A percentile compares a stretch with the other conserved stretches of the same genome.
These are phyloP conservation scores for Suillus alpinus DNA, from an alignment of 768 basidiomycete species.

Conservation along the genomic window DNA sequence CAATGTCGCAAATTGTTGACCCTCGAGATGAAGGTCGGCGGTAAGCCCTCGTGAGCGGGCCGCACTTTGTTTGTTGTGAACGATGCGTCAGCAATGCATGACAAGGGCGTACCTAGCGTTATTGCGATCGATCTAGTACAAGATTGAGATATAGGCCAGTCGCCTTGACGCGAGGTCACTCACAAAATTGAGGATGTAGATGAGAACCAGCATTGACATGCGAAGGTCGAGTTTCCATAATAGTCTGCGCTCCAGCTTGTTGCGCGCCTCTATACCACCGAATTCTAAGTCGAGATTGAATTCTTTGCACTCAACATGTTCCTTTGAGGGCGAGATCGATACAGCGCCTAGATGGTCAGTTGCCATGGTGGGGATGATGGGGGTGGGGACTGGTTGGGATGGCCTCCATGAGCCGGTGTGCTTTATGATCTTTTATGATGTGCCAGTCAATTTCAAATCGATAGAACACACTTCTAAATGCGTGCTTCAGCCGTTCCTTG, in stretches of 20 bases:
- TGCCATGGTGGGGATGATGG: slow-evolving; percentile 10
- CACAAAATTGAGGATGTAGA: slow-evolving; percentile 38
- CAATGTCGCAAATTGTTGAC: slow-evolving; percentile 63
- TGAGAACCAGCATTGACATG: slow-evolving; percentile 50
- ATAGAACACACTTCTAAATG: background rate
- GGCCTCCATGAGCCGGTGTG: background rate
- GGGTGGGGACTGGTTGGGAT: background rate
- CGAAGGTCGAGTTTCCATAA: slow-evolving; percentile 54
- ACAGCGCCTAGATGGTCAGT: background rate
- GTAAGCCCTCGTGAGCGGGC: slow-evolving; percentile 65
- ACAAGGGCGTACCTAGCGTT: slow-evolving; percentile 51
- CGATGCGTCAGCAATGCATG: background rate
- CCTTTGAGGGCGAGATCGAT: slow-evolving; percentile 7
- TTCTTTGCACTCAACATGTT: slow-evolving; percentile 1
- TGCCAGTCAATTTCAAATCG: background rate
- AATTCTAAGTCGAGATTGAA: slow-evolving; percentile 40
- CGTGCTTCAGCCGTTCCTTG: background rate
- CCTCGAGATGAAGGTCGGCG: slow-evolving; percentile 56
- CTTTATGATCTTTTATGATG: background rate
- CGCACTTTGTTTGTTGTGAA: slow-evolving; percentile 39
- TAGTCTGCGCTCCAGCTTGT: slow-evolving; percentile 48
- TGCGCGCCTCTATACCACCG: slow-evolving; percentile 44
- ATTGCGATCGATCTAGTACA: slow-evolving; percentile 60
- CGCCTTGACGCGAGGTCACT: background rate
- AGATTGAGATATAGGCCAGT: background rate